These are phyloP conservation scores for Excoecaria cochinchinensis DNA, from an alignment of 345 rosid species.

Conservation along the genomic window DNA sequence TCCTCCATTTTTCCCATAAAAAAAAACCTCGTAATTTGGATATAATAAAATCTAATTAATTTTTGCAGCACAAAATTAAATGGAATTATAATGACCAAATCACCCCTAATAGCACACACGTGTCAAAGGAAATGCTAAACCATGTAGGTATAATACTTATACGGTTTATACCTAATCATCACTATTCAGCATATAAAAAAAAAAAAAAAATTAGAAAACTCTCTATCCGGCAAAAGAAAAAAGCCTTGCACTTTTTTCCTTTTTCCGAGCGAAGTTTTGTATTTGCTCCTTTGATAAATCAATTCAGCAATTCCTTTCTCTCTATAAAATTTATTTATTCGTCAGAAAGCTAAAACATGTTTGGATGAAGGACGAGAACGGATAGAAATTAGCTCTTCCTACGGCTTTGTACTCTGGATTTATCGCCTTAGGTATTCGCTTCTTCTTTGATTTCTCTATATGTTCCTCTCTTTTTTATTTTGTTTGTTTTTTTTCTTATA, in stretches of 20 bases:
- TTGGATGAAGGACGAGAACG: background rate
- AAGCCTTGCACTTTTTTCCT: background rate
- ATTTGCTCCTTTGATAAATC: background rate
- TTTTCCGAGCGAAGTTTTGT: background rate
- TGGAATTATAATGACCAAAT: background rate
- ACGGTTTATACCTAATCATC: background rate
- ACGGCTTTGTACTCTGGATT: slow-evolving; percentile 2
- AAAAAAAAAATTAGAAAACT: background rate
- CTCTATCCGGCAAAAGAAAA: background rate
- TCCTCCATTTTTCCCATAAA: too few species aligned
- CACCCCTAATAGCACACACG: background rate
- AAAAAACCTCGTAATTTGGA: too few species aligned
- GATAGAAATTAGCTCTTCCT: background rate
- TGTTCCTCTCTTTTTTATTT: background rate
- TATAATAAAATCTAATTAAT: background rate
- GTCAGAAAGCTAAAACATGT: too few species aligned
- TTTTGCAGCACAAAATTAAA: background rate
- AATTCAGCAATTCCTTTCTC: slow-evolving; percentile 6
- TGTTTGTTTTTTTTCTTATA: too few species aligned
- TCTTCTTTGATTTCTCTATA: background rate
- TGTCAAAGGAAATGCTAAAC: background rate
- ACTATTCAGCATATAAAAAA: background rate
- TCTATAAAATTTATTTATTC: background rate
- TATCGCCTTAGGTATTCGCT: slow-evolving; percentile 20
- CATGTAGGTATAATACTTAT: background rate